These are phyloP conservation scores for Paracorniculantispora psalliotae DNA, from an alignment of 2,329 filamentous ascomycete species.

Conservation along the genomic window DNA sequence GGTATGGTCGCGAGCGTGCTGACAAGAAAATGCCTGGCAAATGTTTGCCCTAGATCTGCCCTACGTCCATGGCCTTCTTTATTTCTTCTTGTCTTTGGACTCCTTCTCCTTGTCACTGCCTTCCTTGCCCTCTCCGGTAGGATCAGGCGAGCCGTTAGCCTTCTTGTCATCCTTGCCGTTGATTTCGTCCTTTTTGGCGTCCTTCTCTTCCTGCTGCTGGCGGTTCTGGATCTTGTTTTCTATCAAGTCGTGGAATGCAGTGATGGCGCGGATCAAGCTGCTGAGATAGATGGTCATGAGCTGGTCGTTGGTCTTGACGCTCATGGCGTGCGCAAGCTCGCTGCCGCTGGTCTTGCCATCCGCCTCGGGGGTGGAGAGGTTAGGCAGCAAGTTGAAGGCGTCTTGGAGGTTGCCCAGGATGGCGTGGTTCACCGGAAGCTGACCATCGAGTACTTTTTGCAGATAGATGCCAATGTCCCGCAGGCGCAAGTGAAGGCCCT, in stretches of 20 bases:
- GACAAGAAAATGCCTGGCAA: neutral
- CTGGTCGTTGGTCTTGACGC: slow-evolving; percentile 98
- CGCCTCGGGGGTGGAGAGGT: slow-evolving; percentile 78
- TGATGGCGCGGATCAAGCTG: slow-evolving; percentile 94
- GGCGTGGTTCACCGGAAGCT: slow-evolving; percentile 92
- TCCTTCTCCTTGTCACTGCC: slow-evolving; percentile 48
- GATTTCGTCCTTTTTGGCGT: slow-evolving; percentile 70
- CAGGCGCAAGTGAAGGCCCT: slow-evolving; percentile 89
- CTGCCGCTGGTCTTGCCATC: slow-evolving; percentile 63
- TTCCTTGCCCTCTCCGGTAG: slow-evolving; percentile 46
- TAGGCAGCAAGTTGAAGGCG: slow-evolving; percentile 96
- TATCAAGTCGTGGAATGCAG: slow-evolving; percentile 97
- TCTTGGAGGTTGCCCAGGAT: slow-evolving; percentile 98
- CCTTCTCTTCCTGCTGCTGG: slow-evolving; percentile 94
- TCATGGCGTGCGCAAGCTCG: slow-evolving; percentile 94
- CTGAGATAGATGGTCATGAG: slow-evolving; percentile 97
- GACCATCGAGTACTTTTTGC: slow-evolving; percentile 88
- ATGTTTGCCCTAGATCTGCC: neutral
- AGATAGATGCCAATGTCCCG: slow-evolving; percentile 94
- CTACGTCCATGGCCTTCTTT: slow-evolving; percentile 9
- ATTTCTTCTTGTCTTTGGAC: slow-evolving; percentile 47
- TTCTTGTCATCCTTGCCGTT: slow-evolving; percentile 58
- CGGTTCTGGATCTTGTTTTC: slow-evolving; percentile 99
- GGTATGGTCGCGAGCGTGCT: neutral
- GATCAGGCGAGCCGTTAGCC: slow-evolving; percentile 38